Base-by-base conservation (phyloP, 208 protist species). In the Trypanosoma scelopori region DNA sequence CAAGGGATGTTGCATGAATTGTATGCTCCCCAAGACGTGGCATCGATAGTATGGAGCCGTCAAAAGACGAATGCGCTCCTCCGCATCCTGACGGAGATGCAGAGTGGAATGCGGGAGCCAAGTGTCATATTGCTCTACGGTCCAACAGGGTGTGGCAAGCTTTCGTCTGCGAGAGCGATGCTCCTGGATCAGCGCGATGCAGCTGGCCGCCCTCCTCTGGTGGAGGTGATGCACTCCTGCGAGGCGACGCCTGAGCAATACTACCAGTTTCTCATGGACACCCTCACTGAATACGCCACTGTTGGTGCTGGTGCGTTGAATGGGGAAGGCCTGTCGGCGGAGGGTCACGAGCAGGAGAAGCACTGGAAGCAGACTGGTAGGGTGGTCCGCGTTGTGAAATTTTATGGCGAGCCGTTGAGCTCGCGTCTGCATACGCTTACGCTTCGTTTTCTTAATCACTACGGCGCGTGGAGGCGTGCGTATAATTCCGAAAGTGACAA, bases 71-170 rank as follows among this genome's bases (percentile, higher is more conserved):
- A 53, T 35, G 63, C 71, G 1, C 78, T 95, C 28, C 47, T 70
- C 18, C 48, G 30, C 11, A 35, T 82, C 5, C 22, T 92, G 15
- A 55, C 68, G 20, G 64, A 73, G 28, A 68, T 81, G 9, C 45
- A 28, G 18, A 25, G 49, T 18, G 74, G 74, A 15, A 15, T 35
- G 35, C 74, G 39, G 13, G 35, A 39, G 5, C 78, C 84, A 18
- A 71, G 71, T 45, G 60, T 84, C 20, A 6, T 84, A 12, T 74
- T 96, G 1, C 80, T 96, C 9, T 83, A 93, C 65, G 90, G 90
- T 12, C 87, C 90, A 18, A 66, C 90, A 7, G 90, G 90, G 1
- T 84, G 81, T 53, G 87, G 70, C 1, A 96, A 96, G 74, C 74
- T 91, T 25, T 75, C 74, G 11, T 73, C 87, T 25, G 68, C 91